phyloP scores from a whole-genome alignment of 2,329 filamentous ascomycete species.

The Sporothrix curviconia region DNA sequence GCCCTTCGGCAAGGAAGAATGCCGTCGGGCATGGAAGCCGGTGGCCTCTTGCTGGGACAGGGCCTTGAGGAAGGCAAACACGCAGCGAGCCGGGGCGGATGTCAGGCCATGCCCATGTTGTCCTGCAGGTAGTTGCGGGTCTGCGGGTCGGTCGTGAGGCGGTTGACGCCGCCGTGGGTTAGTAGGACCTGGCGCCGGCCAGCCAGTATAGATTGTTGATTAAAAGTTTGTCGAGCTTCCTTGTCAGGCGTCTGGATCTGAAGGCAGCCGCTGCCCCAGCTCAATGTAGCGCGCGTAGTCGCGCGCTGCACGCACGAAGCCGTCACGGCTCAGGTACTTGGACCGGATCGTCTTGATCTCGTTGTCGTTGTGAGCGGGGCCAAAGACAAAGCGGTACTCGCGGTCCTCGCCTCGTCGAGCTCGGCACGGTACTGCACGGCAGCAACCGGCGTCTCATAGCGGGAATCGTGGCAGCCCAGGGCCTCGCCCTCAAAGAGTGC shows the following conservation, averaged over 20 bases:
- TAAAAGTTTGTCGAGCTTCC: slow-evolving; percentile 49
- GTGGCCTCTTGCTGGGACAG: slow-evolving; percentile 47
- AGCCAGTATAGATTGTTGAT: slow-evolving; percentile 57
- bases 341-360: slow-evolving; percentile 40
- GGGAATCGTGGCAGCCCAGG: slow-evolving; percentile 41
- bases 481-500: slow-evolving; percentile 31
- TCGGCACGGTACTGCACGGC: slow-evolving; percentile 45
- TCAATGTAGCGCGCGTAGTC: slow-evolving; percentile 47
- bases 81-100: slow-evolving; percentile 45
- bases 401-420: slow-evolving; percentile 34
- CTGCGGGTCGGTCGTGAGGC: slow-evolving; percentile 51
- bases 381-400: slow-evolving; percentile 49
- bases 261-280: slow-evolving; percentile 43
- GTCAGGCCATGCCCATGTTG: slow-evolving; percentile 55
- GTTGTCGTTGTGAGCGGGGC: slow-evolving; percentile 45
- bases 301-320: slow-evolving; percentile 37
- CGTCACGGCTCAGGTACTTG: slow-evolving; percentile 44
- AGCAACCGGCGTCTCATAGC: slow-evolving; percentile 49
- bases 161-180: slow-evolving; percentile 54
- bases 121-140: slow-evolving; percentile 55
- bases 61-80: slow-evolving; percentile 41
- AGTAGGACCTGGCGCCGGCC: slow-evolving; percentile 50
- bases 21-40: slow-evolving; percentile 53
- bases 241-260: slow-evolving; percentile 48
- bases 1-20: slow-evolving; percentile 46